These are phyloP conservation scores for Gentiana macrophylla DNA, from an alignment of 257 asterid genomes.

Conservation along the genomic window DNA sequence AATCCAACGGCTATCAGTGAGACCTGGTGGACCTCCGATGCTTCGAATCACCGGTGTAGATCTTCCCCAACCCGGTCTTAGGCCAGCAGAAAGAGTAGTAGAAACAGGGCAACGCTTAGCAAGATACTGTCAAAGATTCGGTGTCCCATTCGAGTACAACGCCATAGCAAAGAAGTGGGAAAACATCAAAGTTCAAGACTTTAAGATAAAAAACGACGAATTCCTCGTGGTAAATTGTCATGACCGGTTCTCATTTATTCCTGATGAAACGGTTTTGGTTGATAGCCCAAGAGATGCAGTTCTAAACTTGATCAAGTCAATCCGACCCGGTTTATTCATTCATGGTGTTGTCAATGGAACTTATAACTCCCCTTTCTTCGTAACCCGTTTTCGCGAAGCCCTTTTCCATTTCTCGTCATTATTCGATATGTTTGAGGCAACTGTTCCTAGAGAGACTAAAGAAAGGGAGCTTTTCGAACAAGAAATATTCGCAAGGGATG, in stretches of 20 bases:
- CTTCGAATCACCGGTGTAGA: conserved; percentile 18
- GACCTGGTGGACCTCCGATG: conserved; percentile 17
- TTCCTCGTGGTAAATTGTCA: conserved; percentile 13
- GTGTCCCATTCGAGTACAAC: conserved; percentile 16
- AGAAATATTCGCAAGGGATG: conserved; percentile 17
- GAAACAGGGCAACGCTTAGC: conserved; percentile 18
- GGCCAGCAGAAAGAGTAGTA: conserved; percentile 13
- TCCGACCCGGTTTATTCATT: conserved; percentile 11
- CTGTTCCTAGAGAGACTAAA: conserved; percentile 13
- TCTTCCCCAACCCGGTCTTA: conserved; percentile 20
- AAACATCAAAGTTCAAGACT: conserved; percentile 8
- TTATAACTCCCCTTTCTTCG: conserved; percentile 16
- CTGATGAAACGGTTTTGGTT: conserved; percentile 11
- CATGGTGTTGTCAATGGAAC: conserved; percentile 19
- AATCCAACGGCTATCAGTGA: conserved; percentile 9
- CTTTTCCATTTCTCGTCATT: conserved; percentile 18
- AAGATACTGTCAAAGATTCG: conserved; percentile 13
- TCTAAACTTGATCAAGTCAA: conserved; percentile 11
- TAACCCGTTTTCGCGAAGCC: conserved; percentile 20
- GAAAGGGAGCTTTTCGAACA: conserved; percentile 13
- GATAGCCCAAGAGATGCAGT: conserved; percentile 14
- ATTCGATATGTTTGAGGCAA: conserved; percentile 17
- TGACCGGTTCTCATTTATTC: conserved; percentile 8
- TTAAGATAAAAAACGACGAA: conserved; percentile 12
- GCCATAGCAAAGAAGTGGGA: conserved; percentile 18